Evolutionary conservation across 208 protist genomes (phyloP), one percentile per base, ranked within the genome.

Genomic region (Wallacemonas sp.): DNA sequence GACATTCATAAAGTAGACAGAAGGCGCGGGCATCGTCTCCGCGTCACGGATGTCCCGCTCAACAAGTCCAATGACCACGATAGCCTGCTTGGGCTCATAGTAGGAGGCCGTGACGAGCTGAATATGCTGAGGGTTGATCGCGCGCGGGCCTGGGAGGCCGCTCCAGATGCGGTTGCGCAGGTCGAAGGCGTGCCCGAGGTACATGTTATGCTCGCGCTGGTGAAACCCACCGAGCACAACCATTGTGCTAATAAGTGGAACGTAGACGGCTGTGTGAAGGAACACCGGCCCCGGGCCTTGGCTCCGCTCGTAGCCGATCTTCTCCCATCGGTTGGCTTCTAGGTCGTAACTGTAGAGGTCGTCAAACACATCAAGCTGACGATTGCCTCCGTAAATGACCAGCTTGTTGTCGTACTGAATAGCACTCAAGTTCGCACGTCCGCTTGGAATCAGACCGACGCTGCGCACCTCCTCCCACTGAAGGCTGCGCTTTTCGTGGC

Each of bases 211-310:
- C 71, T 90, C 75, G 41, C 86, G 79, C 39, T 93, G 85, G 55
- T 96, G 90, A 61, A 94, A 83, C 28, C 90, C 90, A 47, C 90
- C 90, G n/a, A 96, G 56, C 38, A 96, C 72, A 22, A 90, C 56
- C 77, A 96, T 90, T 59, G 63, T 74, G 15, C 87, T 60, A 17
- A 72, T 80, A 2, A 78, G 53, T 2, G 87, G 75, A 15, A 94
- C 65, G 62, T 90, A 82, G 0, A 94, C 77, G 27, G 89, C 88
- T 21, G 68, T 65, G 74, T 96, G 90, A 2, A 90, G 79, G 54
- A 96, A 96, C 14, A 92, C 66, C 17, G 87, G 81, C 6, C 90
- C 90, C 8, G 90, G 90, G 2, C 85, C 77, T 45, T 90, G 80
- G 28, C 62, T 61, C 53, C 68, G 59, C 19, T 92, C 90, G 39